Base-by-base conservation (phyloP, 1,139 yeast species). In the Yamadazyma mexicana region DNA sequence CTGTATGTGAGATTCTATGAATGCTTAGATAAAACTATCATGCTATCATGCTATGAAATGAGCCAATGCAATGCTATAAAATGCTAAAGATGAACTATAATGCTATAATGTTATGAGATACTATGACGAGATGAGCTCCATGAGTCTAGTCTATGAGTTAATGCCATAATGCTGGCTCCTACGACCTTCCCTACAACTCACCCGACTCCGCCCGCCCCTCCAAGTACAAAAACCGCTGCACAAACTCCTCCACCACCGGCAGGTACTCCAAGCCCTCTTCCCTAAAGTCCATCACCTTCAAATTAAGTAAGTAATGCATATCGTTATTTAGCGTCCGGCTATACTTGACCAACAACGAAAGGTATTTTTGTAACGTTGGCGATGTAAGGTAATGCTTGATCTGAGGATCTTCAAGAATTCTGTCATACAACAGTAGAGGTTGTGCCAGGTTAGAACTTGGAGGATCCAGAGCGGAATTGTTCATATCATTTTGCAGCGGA, bases 251-350 rank as follows among this genome's bases (percentile, higher is more conserved):
- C 5, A 85, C 77, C 30, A 81, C 60, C 44, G 68, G 78, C 52
- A 85, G 84, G 37, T 74, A 76, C 51, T 85, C 89, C 0, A 66
- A 43, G 0, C 94, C 94, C 2, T 85, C 84, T 6, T 51, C 57
- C 22, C 94, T 61, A 25, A 85, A 65, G 42, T 79, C 80, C 10
- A 77, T 70, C 17, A 85, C 61, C 47, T 83, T 81, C 49, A 79
- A 66, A 42, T 79, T 69, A 5, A 85, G 83, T 8, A 85, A 73
- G 24, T 75, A 80, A 17, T 66, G 50, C 31, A 87, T 61, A 14
- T 79, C 83, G 17, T 77, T n/a, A 5, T 35, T 37, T 16, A 49
- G 37, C 4, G 41, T 30, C 9, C 42, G 15, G n/a, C 37, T 25
- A 10, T 47, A 33, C 33, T 50, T 47, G 6, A 49, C 32, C 2